Evolutionary conservation across 2,329 filamentous ascomycete species (phyloP).

Genomic region (Fusarium sp.): DNA sequence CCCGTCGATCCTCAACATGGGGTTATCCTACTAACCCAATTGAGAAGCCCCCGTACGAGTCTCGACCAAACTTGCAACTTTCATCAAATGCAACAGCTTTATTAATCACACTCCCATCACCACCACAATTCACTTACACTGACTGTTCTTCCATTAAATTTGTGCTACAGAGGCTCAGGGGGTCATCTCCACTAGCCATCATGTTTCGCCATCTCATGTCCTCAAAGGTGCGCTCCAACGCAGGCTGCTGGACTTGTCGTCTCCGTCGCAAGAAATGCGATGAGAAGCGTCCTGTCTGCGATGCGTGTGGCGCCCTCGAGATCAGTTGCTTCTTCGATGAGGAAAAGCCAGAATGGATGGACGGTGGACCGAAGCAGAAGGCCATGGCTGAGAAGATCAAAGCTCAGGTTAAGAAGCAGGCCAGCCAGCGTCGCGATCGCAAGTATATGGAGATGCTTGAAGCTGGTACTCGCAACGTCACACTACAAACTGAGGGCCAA

Average conservation of each 20-base stretch:
- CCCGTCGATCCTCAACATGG: conserved; percentile 34
- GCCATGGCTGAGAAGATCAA: conserved; percentile 66
- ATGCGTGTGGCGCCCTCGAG: conserved; percentile 62
- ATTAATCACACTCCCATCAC: neutral
- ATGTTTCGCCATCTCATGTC: conserved; percentile 48
- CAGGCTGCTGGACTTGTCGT: conserved; percentile 71
- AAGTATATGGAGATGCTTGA: conserved; percentile 60
- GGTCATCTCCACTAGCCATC: neutral
- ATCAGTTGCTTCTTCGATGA: conserved; percentile 67
- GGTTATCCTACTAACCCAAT: conserved; percentile 22
- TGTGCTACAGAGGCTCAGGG: neutral
- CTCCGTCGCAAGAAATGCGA: conserved; percentile 72
- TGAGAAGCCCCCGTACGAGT: conserved; percentile 13
- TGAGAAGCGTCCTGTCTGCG: conserved; percentile 63
- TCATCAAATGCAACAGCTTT: conserved; percentile 8
- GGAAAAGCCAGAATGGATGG: conserved; percentile 69
- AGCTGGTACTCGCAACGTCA: conserved; percentile 47
- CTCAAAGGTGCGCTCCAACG: conserved; percentile 54
- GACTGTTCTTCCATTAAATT: neutral
- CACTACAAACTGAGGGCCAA: conserved; percentile 26
- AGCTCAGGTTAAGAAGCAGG: conserved; percentile 66
- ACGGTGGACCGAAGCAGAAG: conserved; percentile 61
- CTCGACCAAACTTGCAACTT: conserved; percentile 3
- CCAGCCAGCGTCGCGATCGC: conserved; percentile 61
- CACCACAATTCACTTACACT: neutral